Percentiles rank a stretch among this genome's conserved stretches.
Conservation (phyloP, 148 eudicot genomes). For the Pouteria glomerata region DNA sequence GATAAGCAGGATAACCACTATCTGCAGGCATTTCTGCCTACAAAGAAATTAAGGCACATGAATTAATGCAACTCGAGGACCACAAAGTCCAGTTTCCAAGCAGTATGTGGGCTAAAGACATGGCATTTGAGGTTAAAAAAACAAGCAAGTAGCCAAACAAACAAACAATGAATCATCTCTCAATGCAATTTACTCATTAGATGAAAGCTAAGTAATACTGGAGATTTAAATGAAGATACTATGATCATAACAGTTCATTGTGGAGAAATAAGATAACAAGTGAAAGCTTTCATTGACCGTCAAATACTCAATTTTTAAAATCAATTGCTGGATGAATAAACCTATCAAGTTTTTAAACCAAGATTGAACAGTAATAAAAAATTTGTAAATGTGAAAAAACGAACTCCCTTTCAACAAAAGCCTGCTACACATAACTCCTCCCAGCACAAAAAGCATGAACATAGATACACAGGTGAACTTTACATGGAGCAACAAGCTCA, state of each 20-base stretch:
- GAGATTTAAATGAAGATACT: background rate
- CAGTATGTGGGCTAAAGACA: background rate
- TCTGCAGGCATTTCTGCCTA: slow-evolving; percentile 99
- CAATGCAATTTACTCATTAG: background rate
- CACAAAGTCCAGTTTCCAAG: background rate
- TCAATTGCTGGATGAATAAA: background rate
- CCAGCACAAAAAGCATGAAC: no score
- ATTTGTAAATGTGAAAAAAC: background rate
- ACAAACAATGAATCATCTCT: background rate
- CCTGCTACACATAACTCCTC: no score
- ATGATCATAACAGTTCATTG: background rate
- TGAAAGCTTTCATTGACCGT: background rate
- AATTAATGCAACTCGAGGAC: background rate
- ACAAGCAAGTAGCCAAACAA: background rate
- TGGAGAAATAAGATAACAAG: background rate
- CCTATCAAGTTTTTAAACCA: background rate
- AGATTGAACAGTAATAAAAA: background rate
- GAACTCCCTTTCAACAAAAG: background rate
- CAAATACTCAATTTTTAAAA: background rate
- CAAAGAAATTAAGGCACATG: background rate
- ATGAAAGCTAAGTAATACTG: background rate
- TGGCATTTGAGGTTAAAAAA: background rate
- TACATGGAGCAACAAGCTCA: no score
- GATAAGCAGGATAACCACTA: slow-evolving; percentile 99
- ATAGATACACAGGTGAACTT: no score